A percentile compares a stretch with the other conserved stretches of the same genome.
phyloP scores from a whole-genome alignment of 352 stramenopile species.

The Globisporangium iwayamae region DNA sequence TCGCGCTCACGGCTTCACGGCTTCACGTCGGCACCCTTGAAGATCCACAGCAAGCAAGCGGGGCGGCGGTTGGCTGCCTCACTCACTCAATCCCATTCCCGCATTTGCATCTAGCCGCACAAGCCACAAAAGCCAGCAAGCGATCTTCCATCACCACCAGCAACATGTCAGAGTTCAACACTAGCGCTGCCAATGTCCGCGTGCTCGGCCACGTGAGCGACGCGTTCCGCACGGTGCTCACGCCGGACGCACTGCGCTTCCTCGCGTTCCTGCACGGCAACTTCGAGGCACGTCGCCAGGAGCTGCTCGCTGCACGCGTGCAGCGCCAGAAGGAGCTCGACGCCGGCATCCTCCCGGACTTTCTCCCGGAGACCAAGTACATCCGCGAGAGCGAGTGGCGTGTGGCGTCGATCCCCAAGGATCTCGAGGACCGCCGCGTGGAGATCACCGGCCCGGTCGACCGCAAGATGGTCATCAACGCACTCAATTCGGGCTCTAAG shows the following conservation, averaged over 20 bases:
- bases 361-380: conserved; percentile 81
- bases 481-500: conserved; percentile 92
- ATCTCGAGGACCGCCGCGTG: conserved; percentile 90
- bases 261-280: conserved; percentile 87
- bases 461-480: conserved; percentile 98
- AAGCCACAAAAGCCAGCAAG: not conserved
- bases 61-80: not conserved
- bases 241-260: conserved; percentile 89
- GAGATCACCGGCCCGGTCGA: conserved; percentile 95
- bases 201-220: conserved; percentile 83
- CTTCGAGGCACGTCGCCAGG: conserved; percentile 70
- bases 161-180: conserved; percentile 44
- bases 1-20: conserved; percentile 1
- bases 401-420: conserved; percentile 72
- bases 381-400: conserved; percentile 79
- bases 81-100: conserved; percentile 3
- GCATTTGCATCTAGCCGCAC: conserved; percentile 14
- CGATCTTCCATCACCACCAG: not conserved
- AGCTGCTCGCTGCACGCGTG: conserved; percentile 46
- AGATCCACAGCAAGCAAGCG: conserved; percentile 6
- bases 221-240: conserved; percentile 81
- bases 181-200: conserved; percentile 67
- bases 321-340: conserved; percentile 81
- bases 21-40: conserved; percentile 12
- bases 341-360: conserved; percentile 83